Evolutionary conservation across 2,329 filamentous ascomycete species (phyloP).

Genomic region (Aspergillus pseudoviridinutans): DNA sequence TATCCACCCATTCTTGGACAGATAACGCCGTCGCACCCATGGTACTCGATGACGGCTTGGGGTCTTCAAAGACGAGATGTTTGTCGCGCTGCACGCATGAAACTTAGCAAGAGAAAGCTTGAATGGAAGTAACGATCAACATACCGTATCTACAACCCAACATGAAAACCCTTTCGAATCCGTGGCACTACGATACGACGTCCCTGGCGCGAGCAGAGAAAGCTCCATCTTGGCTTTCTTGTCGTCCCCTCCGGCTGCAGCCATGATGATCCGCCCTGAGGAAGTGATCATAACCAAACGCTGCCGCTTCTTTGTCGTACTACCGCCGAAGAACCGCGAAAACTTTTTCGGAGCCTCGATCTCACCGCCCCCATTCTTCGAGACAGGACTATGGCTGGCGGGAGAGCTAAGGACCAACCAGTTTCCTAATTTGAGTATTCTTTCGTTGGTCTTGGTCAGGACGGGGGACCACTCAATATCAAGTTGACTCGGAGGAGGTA

Average conservation of each 20-base stretch:
- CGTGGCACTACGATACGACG: slow-evolving; percentile 71
- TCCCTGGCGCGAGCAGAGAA: slow-evolving; percentile 72
- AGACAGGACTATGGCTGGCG: slow-evolving; percentile 68
- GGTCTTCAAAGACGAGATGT: slow-evolving; percentile 89
- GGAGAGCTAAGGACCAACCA: slow-evolving; percentile 78
- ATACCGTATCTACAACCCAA: slow-evolving; percentile 91
- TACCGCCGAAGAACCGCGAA: slow-evolving; percentile 87
- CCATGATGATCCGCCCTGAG: slow-evolving; percentile 82
- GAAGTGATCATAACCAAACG: slow-evolving; percentile 93
- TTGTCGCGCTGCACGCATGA: slow-evolving; percentile 64
- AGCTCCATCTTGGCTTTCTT: slow-evolving; percentile 94
- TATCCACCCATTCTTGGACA: slow-evolving; percentile 89
- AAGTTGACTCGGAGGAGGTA: slow-evolving; percentile 92
- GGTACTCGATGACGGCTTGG: slow-evolving; percentile 66
- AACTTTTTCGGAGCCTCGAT: slow-evolving; percentile 75
- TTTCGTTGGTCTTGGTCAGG: slow-evolving; percentile 82
- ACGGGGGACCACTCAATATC: slow-evolving; percentile 99
- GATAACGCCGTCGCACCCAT: slow-evolving; percentile 62
- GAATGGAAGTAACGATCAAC: slow-evolving; percentile 36
- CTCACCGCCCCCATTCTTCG: slow-evolving; percentile 61
- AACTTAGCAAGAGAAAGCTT: slow-evolving; percentile 26
- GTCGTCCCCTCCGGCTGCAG: slow-evolving; percentile 86
- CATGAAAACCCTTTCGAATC: slow-evolving; percentile 84
- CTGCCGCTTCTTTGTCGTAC: slow-evolving; percentile 86
- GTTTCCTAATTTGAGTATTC: slow-evolving; percentile 91